Conservation (phyloP, 768 basidiomycete species). For the Xerocomellus dryophilus region DNA sequence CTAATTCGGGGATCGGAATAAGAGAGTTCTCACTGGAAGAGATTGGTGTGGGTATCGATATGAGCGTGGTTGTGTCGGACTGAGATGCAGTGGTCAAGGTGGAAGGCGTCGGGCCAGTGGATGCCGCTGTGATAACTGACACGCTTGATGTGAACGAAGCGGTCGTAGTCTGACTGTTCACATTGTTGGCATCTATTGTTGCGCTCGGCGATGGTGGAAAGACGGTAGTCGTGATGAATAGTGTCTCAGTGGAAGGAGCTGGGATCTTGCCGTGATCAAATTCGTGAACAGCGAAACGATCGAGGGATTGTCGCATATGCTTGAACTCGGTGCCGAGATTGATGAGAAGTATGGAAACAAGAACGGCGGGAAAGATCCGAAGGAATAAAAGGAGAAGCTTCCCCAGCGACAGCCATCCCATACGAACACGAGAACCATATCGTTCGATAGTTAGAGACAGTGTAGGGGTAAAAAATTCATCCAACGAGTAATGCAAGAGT, state of each 20-base stretch:
- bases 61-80: slow-evolving; percentile 8
- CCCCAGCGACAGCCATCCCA: slow-evolving; percentile 11
- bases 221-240: slow-evolving; percentile 32
- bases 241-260: slow-evolving; percentile 19
- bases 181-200: not conserved
- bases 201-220: slow-evolving; percentile 10
- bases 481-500: slow-evolving; percentile 55
- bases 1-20: slow-evolving; percentile 12
- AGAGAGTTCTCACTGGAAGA: slow-evolving; percentile 22
- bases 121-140: slow-evolving; percentile 9
- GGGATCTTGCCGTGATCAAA: slow-evolving; percentile 6
- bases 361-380: slow-evolving; percentile 15
- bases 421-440: slow-evolving; percentile 1
- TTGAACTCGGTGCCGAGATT: slow-evolving; percentile 30
- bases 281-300: slow-evolving; percentile 13
- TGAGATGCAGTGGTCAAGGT: slow-evolving; percentile 3
- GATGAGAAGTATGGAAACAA: slow-evolving; percentile 19
- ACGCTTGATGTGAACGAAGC: slow-evolving; percentile 1
- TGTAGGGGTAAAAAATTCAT: slow-evolving; percentile 57
- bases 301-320: slow-evolving; percentile 24
- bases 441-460: slow-evolving; percentile 37
- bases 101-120: slow-evolving; percentile 2
- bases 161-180: slow-evolving; percentile 3
- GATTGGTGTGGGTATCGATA: slow-evolving; percentile 14
- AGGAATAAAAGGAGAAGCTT: slow-evolving; percentile 14